Evolutionary conservation across 768 basidiomycete genomes (phyloP), one percentile per base, ranked within the genome.

Genomic region (Panaeolus papilionaceus): DNA sequence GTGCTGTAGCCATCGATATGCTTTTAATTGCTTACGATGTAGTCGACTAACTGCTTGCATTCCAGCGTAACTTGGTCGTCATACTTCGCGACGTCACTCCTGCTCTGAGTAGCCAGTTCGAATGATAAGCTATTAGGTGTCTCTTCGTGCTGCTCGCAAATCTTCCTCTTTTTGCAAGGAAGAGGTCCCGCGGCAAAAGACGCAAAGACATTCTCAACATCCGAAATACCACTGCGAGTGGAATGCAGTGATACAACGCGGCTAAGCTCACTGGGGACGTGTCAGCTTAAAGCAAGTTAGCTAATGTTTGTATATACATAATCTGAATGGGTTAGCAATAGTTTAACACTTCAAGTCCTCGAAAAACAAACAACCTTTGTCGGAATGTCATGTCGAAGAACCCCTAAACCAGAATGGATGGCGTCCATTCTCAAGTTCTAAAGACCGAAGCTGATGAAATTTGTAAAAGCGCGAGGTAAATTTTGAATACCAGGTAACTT

Each of bases 81-180:
- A 58, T 33, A 16, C 16, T 49, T 49, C 6, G 8, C 9, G 28
- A 58, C 4, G 16, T 28, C 11, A 33, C 16, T 28, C 3, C 16
- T 23, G 6, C 28, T 12, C 33, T 58, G 28, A 4, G 28, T 10
- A 6, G 9, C 33, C 28, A 9, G 54, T 16, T 16, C n/a, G 1
- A 37, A 7, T 37, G 33, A 28, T 33, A 23, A 3, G 12, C 1
- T 33, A 33, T 58, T 9, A 4, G 14, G 3, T 11, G 12, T 28
- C 33, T 58, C 47, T 10, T 49, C 47, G 47, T 28, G 28, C 14
- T 58, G 28, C 12, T 58, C 54, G 33, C 8, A 16, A 16, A 67
- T 54, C 63, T 64, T 67, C 49, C 67, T 62, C 54, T 47, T 67
- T 39, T 67, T 67, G 78, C 4, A 71, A 73, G 37, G 79, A 6